Evolutionary conservation across 805 yeast species (phyloP).

Genomic region (Yueomyces sinensis): DNA sequence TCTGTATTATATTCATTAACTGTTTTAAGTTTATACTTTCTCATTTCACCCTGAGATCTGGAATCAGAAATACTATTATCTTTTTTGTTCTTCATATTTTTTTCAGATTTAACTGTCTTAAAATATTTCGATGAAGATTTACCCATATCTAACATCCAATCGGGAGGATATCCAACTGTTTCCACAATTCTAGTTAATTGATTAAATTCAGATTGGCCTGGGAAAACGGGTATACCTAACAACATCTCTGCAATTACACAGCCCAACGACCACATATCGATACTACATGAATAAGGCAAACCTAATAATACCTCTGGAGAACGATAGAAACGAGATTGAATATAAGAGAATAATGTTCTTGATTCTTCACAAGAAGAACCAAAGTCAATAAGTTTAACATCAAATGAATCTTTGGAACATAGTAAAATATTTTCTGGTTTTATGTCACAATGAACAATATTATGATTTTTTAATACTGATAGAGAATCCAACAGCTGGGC

Average conservation of each 20-base stretch:
- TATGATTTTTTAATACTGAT: slow-evolving; percentile 65
- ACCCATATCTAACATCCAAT: slow-evolving; percentile 96
- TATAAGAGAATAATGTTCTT: slow-evolving; percentile 79
- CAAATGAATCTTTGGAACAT: slow-evolving; percentile 56
- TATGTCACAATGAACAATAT: slow-evolving; percentile 87
- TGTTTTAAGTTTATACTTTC: slow-evolving; percentile 29
- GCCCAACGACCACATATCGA: slow-evolving; percentile 96
- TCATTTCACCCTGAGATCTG: background rate
- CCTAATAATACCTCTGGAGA: slow-evolving; percentile 95
- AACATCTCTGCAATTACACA: slow-evolving; percentile 84
- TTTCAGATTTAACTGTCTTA: slow-evolving; percentile 12
- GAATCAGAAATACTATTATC: background rate
- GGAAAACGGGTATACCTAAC: slow-evolving; percentile 84
- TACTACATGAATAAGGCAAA: slow-evolving; percentile 79
- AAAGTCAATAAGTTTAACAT: slow-evolving; percentile 85
- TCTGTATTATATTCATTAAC: slow-evolving; percentile 31
- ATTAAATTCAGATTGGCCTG: slow-evolving; percentile 89
- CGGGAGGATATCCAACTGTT: slow-evolving; percentile 75
- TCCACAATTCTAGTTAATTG: slow-evolving; percentile 72
- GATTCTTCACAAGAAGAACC: slow-evolving; percentile 91
- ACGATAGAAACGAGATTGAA: slow-evolving; percentile 85
- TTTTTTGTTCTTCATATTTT: background rate
- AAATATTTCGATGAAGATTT: slow-evolving; percentile 57
- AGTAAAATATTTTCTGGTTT: slow-evolving; percentile 90
- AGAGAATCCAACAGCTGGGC: slow-evolving; percentile 72